A percentile compares a stretch with the other conserved stretches of the same genome.
These are phyloP conservation scores for Colletotrichum gloeosporioides DNA, from an alignment of 2,329 filamentous ascomycete genomes.

Conservation along the genomic window DNA sequence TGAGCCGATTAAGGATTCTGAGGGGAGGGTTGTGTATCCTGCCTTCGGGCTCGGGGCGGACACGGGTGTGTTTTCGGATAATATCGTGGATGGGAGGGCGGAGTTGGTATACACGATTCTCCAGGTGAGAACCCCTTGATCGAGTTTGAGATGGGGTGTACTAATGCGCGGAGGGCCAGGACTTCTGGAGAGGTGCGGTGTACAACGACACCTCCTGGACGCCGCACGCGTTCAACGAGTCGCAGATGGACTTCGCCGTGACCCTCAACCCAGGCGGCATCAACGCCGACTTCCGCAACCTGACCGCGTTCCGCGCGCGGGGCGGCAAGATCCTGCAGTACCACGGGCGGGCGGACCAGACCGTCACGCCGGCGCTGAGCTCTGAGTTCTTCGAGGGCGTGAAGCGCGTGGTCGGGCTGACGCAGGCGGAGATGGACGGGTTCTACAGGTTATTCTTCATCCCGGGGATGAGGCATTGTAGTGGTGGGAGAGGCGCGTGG, in stretches of 20 bases:
- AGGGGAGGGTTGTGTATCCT: conserved; percentile 29
- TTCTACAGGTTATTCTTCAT: conserved; percentile 59
- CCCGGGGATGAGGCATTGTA: conserved; percentile 57
- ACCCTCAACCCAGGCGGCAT: conserved; percentile 39
- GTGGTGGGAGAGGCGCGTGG: conserved; percentile 46
- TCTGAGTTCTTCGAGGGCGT: conserved; percentile 55
- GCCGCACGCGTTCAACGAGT: conserved; percentile 33
- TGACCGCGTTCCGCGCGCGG: conserved; percentile 40
- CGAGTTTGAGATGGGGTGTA: conserved; percentile 7
- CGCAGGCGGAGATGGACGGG: conserved; percentile 37
- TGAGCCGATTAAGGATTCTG: conserved; percentile 38
- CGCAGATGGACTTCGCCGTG: conserved; percentile 38
- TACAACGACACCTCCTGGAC: conserved; percentile 42
- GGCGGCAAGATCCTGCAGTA: conserved; percentile 52
- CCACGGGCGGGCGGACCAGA: conserved; percentile 47
- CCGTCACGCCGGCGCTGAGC: conserved; percentile 48
- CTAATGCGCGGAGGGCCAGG: neutral
- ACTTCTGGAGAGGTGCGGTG: conserved; percentile 34
- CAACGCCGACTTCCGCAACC: conserved; percentile 43
- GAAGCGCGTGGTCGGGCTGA: conserved; percentile 43
- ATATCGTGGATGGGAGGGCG: neutral
- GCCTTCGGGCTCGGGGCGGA: neutral
- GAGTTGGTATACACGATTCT: neutral
- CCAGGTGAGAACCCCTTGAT: conserved; percentile 47
- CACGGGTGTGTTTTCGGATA: neutral